phyloP scores from a whole-genome alignment of 202 grass and related monocot genomes.

The Elaeis oleifera region DNA sequence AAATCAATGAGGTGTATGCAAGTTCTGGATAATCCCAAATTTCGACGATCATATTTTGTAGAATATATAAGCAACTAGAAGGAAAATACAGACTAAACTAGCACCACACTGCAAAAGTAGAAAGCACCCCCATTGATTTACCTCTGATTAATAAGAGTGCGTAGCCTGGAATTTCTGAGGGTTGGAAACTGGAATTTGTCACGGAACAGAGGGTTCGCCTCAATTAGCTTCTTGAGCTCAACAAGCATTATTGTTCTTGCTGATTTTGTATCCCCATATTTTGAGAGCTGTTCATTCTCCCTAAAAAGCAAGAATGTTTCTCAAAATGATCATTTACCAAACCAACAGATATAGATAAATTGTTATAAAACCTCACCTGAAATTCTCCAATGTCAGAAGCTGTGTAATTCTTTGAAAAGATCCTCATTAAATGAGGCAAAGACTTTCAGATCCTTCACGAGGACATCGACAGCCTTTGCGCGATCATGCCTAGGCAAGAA shows the following conservation, averaged over 20 bases:
- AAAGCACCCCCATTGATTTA: not conserved
- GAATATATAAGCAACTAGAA: too few species aligned
- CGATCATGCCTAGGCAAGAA: not conserved
- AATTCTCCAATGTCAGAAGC: conserved; percentile 4
- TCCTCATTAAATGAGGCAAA: not conserved
- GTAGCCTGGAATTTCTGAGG: conserved; percentile 1
- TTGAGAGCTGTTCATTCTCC: conserved; percentile 6
- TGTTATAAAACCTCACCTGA: not conserved
- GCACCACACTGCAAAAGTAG: too few species aligned
- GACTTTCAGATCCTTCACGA: conserved; percentile 3
- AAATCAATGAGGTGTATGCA: too few species aligned
- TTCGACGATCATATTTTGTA: too few species aligned
- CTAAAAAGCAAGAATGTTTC: not conserved
- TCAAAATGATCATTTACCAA: too few species aligned
- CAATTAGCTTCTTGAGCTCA: conserved; percentile 13
- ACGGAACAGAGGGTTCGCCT: conserved; percentile 6
- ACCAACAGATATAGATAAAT: not conserved
- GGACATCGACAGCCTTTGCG: not conserved
- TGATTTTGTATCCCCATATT: conserved; percentile 3
- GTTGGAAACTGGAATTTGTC: conserved; percentile 9
- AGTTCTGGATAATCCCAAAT: too few species aligned
- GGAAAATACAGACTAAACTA: too few species aligned
- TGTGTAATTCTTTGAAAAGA: conserved; percentile 5
- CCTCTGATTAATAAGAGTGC: conserved; percentile 10
- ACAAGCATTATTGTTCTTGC: conserved; percentile 4